phyloP scores from a whole-genome alignment of 441 rosid species.

The Aquilaria agallochum region DNA sequence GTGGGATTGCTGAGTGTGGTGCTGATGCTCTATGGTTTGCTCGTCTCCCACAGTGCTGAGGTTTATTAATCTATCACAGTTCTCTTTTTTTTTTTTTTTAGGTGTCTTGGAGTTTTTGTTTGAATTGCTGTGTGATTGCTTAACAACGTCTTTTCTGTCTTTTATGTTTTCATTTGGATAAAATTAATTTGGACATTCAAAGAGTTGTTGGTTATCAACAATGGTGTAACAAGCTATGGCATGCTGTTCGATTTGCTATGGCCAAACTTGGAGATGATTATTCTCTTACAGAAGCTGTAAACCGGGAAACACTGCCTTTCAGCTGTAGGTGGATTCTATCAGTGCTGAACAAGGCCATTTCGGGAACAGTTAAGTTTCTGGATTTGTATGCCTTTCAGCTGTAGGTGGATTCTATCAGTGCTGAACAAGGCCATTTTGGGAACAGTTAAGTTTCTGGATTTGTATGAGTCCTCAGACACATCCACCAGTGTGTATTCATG shows the following conservation, averaged over 20 bases:
- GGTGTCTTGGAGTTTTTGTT: constrained; percentile 1
- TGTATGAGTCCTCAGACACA: constrained; percentile 70
- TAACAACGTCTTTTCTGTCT: constrained; percentile 7
- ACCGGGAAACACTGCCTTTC: constrained; percentile 54
- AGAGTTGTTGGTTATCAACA: constrained; percentile 98
- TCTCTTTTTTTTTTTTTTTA: background rate
- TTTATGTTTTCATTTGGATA: constrained; percentile 62
- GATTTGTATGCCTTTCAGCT: constrained; percentile 55
- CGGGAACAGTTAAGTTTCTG: constrained; percentile 54
- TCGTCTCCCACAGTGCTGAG: constrained; percentile 96
- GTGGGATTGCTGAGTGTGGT: constrained; percentile 96
- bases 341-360: constrained; percentile 66
- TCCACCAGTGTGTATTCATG: constrained; percentile 72
- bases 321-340: constrained; percentile 95
- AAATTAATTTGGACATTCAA: constrained; percentile 89
- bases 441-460: constrained; percentile 46
- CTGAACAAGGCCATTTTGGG: constrained; percentile 66
- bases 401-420: constrained; percentile 89
- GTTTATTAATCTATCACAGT: constrained; percentile 24
- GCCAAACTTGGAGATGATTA: constrained; percentile 78
- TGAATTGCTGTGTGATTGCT: background rate
- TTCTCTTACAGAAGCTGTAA: constrained; percentile 40
- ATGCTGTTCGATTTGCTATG: constrained; percentile 96
- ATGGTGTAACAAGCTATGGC: constrained; percentile 98
- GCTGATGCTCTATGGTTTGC: constrained; percentile 99